Percentiles rank a stretch among this genome's conserved stretches.
Conservation (phyloP, 129 eudicot genomes). For the Pittosporum tobira region DNA sequence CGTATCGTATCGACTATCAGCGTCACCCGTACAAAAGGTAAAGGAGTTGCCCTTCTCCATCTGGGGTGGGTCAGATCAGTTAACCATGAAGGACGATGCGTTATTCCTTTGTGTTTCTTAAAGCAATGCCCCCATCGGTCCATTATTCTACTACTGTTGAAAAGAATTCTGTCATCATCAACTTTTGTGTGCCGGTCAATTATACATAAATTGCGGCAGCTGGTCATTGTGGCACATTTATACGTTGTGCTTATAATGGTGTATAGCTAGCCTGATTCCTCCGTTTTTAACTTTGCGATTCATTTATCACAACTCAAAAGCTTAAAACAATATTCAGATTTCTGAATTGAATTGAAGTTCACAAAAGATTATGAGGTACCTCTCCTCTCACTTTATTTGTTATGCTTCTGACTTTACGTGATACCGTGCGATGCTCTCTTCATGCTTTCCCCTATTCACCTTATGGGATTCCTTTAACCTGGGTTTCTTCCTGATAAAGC, state of each 20-base stretch:
- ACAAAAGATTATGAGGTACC: background rate
- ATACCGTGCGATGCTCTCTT: background rate
- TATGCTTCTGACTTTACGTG: background rate
- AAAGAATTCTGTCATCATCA: background rate
- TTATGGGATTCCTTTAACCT: background rate
- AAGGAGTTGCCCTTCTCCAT: background rate
- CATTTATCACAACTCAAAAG: no score
- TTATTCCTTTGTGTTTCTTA: background rate
- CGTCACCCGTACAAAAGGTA: constrained; percentile 6
- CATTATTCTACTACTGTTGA: background rate
- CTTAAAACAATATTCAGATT: background rate
- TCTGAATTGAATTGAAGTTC: background rate
- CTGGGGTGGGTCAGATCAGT: no score
- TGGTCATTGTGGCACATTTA: background rate
- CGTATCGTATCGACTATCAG: constrained; percentile 21
- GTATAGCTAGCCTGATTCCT: no score
- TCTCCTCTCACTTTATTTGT: background rate
- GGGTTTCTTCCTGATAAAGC: background rate
- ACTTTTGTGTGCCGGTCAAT: no score
- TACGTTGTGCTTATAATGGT: no score
- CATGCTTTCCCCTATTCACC: background rate
- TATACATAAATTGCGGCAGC: background rate
- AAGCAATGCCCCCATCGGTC: background rate
- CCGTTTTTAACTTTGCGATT: no score
- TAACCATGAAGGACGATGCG: background rate